Conservation (phyloP, 139 green algal species). For the Closterium sp. region DNA sequence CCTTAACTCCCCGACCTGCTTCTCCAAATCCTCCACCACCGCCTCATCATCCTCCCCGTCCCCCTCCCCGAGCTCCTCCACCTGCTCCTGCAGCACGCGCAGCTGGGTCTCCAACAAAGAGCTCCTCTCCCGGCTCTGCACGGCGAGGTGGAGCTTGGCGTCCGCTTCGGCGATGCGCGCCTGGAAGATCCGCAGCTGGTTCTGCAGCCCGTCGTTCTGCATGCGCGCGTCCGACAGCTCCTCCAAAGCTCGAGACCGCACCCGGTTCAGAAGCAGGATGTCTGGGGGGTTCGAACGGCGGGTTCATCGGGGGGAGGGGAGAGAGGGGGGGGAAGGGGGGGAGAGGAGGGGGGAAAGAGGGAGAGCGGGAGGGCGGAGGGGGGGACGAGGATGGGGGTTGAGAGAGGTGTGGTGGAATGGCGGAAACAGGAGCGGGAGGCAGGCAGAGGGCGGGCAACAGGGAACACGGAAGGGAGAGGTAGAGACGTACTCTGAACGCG, state of each 20-base stretch:
- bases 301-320: neutral
- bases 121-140: constrained; percentile 29
- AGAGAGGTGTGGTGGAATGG: neutral
- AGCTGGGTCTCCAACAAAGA: constrained; percentile 37
- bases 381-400: neutral
- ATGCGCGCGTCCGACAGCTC: constrained; percentile 22
- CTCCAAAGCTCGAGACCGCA: constrained; percentile 41
- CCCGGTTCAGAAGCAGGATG: constrained; percentile 49
- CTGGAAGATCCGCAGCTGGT: constrained; percentile 31
- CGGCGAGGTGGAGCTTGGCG: constrained; percentile 32
- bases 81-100: constrained; percentile 22
- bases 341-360: neutral
- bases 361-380: neutral
- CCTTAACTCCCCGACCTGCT: neutral
- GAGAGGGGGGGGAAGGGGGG: neutral
- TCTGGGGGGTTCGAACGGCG: constrained; percentile 34
- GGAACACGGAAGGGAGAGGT: neutral
- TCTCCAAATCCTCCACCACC: constrained; percentile 1
- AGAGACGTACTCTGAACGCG: neutral
- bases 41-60: neutral
- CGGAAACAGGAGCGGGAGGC: neutral
- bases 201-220: constrained; percentile 23
- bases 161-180: constrained; percentile 29
- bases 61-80: constrained; percentile 17
- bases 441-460: neutral